Evolutionary conservation across 2,329 filamentous ascomycete genomes (phyloP), one percentile per base, ranked within the genome.

Genomic region (Epichloe elymi): DNA sequence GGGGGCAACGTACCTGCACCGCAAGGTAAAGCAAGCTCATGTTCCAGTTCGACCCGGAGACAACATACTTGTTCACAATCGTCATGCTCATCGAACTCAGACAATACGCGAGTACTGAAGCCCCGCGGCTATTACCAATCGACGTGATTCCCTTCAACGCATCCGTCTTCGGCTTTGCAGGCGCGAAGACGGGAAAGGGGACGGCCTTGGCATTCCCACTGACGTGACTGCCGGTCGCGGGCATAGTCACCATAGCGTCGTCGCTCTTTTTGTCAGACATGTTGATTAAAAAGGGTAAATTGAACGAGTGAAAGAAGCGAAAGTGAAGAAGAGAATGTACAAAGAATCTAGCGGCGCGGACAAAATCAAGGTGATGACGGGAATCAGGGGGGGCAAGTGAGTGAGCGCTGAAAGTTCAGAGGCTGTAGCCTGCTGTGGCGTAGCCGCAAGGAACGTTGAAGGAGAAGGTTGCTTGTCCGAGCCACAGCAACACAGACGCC

Each of bases 71-170:
- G 74, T 98, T 98, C 68, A 94, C 93, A 19, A 96, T 87, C 5
- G 93, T 98, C 93, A 98, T 98, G 68, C 91, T 79, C 65, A 98
- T 98, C n/a, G 90, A 96, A 51, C 91, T 87, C 62, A 86, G 75
- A 69, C 93, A 98, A 75, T 98, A 98, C 46, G 87, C 82, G 57
- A 95, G 65, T 60, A 98, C 86, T 20, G 91, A 89, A 44, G 93
- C 67, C 44, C 80, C 74, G 15, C 89, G 87, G 67, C 82, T 93
- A 70, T 89, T 88, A 61, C 83, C 78, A 55, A 88, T 45, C 38
- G 54, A 51, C 2, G 50, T 3, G 8, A 53, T 19, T 0, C 44
- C 48, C 46, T 48, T 46, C 23, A 53, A 36, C 17, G 49, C 49
- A n/a, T 53, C 48, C 38, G 51, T n/a, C 37, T 47, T 53, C 11